phyloP scores from a whole-genome alignment of 2,329 filamentous ascomycete genomes.

The Botrytis cinerea region DNA sequence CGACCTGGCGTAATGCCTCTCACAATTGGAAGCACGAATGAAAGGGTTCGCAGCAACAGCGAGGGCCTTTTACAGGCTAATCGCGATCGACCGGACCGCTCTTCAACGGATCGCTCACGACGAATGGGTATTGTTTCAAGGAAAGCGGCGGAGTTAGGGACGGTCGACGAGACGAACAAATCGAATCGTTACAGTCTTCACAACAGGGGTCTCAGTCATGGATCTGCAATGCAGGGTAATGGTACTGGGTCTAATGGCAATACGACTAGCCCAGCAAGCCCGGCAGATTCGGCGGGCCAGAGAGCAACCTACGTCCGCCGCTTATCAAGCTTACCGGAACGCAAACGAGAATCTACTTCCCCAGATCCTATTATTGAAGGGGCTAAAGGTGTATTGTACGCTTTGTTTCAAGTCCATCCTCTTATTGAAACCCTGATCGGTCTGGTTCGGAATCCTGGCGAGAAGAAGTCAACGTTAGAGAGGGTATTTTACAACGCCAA shows the following conservation, averaged over 20 bases:
- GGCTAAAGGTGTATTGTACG: conserved; percentile 66
- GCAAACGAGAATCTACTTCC: conserved; percentile 61
- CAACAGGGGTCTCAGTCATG: conserved; percentile 66
- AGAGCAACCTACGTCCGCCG: conserved; percentile 63
- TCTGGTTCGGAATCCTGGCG: conserved; percentile 60
- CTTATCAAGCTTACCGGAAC: conserved; percentile 62
- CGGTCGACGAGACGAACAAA: conserved; percentile 59
- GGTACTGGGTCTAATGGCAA: conserved; percentile 36
- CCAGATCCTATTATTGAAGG: conserved; percentile 64
- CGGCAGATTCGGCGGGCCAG: conserved; percentile 57
- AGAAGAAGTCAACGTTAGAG: conserved; percentile 64
- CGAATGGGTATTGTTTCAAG: conserved; percentile 66
- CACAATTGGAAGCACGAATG: conserved; percentile 67
- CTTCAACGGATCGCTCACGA: conserved; percentile 55
- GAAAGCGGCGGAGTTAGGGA: conserved; percentile 61
- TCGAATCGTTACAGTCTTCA: conserved; percentile 63
- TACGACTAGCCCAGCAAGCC: conserved; percentile 56
- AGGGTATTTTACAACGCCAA: conserved; percentile 69
- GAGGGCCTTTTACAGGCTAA: conserved; percentile 57
- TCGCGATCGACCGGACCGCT: conserved; percentile 39
- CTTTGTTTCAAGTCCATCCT: conserved; percentile 67
- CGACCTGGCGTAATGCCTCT: conserved; percentile 73
- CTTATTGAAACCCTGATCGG: conserved; percentile 67
- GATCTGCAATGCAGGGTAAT: conserved; percentile 64
- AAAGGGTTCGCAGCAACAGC: conserved; percentile 66